These are phyloP conservation scores for Pistacia atlantica DNA, from an alignment of 345 rosid species.

Conservation along the genomic window DNA sequence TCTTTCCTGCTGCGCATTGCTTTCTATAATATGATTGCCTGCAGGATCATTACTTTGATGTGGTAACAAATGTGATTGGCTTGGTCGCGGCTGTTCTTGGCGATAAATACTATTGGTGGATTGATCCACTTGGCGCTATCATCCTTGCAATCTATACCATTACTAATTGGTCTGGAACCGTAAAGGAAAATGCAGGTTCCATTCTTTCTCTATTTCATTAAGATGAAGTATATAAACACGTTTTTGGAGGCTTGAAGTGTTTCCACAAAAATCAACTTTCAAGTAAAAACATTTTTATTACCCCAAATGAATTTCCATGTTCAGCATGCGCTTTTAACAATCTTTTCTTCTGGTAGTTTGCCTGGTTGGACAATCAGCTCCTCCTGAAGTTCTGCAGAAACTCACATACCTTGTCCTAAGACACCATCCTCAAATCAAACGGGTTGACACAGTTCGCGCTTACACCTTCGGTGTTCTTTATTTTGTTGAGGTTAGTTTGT, in stretches of 20 bases:
- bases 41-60: conserved; percentile 37
- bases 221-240: not conserved
- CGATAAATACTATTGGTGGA: conserved; percentile 32
- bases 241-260: not conserved
- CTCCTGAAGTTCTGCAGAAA: conserved; percentile 35
- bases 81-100: conserved; percentile 32
- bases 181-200: conserved; percentile 30
- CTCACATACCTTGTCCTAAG: conserved; percentile 29
- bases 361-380: conserved; percentile 33
- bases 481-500: conserved; percentile 26
- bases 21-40: not conserved
- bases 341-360: conserved; percentile 14
- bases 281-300: too few species aligned
- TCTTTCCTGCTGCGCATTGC: not conserved
- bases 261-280: too few species aligned
- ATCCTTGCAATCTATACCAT: conserved; percentile 32
- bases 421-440: conserved; percentile 29
- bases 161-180: conserved; percentile 29
- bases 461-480: conserved; percentile 34
- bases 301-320: too few species aligned
- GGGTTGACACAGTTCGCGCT: conserved; percentile 36
- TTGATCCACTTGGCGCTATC: conserved; percentile 36
- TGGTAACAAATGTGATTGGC: conserved; percentile 31
- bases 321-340: not conserved
- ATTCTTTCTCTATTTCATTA: not conserved